phyloP scores from a whole-genome alignment of 352 stramenopile species.

The Halophytophthora polymorphica region DNA sequence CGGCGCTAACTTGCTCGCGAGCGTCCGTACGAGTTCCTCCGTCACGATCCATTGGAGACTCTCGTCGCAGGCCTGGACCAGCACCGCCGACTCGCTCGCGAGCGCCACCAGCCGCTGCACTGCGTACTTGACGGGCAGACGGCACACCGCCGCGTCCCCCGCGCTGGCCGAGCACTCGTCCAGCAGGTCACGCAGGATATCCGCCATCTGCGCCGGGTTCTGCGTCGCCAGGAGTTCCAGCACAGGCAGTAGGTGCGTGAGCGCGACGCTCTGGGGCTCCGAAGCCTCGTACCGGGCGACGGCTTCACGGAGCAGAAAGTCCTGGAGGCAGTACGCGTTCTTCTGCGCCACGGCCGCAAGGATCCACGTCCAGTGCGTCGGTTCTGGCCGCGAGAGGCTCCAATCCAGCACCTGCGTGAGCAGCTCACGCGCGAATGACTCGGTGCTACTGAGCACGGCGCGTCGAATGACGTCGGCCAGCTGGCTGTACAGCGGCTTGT shows the following conservation, averaged over 20 bases:
- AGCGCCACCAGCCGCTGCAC: conserved; percentile 33
- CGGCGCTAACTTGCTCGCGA: conserved; percentile 24
- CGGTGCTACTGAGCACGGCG: conserved; percentile 28
- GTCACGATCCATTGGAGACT: conserved; percentile 68
- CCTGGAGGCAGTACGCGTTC: conserved; percentile 39
- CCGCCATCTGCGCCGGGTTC: conserved; percentile 40
- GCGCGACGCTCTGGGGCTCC: conserved; percentile 1
- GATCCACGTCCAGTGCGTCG: conserved; percentile 49
- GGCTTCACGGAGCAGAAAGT: conserved; percentile 43
- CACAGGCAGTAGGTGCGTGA: conserved; percentile 19
- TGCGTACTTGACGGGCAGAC: neutral
- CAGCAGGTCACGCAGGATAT: conserved; percentile 44
- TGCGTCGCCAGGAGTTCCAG: conserved; percentile 42
- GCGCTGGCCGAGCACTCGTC: conserved; percentile 21
- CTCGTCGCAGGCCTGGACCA: conserved; percentile 47
- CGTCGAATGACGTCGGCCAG: conserved; percentile 37
- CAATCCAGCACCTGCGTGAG: conserved; percentile 51
- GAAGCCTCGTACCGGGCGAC: conserved; percentile 13
- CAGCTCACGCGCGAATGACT: conserved; percentile 11
- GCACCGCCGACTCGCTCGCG: conserved; percentile 24
- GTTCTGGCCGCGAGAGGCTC: conserved; percentile 22
- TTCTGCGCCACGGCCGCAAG: conserved; percentile 40
- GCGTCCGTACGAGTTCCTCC: conserved; percentile 30
- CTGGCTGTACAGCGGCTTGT: conserved; percentile 47
- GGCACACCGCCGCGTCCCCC: neutral